Conservation (phyloP, 2,329 filamentous ascomycete genomes). For the Emmonsia crescens region DNA sequence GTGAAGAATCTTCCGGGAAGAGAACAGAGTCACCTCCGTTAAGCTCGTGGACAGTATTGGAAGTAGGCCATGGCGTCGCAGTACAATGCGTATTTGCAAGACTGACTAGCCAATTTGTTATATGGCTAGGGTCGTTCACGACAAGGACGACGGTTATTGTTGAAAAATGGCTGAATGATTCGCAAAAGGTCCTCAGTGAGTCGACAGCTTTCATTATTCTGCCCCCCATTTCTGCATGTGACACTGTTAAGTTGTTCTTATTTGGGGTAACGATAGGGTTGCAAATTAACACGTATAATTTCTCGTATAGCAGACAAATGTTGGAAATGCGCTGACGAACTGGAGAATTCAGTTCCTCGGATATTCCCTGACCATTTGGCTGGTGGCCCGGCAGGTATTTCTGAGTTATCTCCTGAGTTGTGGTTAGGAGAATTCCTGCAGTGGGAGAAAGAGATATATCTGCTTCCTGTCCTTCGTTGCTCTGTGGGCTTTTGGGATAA, state of each 20-base stretch:
- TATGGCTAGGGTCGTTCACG: constrained; percentile 26
- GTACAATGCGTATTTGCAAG: constrained; percentile 39
- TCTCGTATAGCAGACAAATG: constrained; percentile 52
- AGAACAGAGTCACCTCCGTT: background rate
- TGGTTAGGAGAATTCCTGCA: constrained; percentile 60
- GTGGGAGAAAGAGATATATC: constrained; percentile 62
- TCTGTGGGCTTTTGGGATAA: constrained; percentile 7
- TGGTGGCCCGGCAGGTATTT: constrained; percentile 54
- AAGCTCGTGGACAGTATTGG: background rate
- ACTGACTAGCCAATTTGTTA: constrained; percentile 46
- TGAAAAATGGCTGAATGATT: constrained; percentile 10
- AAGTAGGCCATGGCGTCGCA: constrained; percentile 5
- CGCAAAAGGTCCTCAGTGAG: constrained; percentile 19
- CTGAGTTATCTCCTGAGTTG: constrained; percentile 62
- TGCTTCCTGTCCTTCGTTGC: constrained; percentile 26
- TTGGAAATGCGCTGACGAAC: constrained; percentile 47
- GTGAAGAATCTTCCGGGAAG: constrained; percentile 27
- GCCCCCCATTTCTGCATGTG: constrained; percentile 7
- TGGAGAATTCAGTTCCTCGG: constrained; percentile 22
- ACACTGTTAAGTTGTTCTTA: constrained; percentile 12
- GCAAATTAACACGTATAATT: constrained; percentile 57
- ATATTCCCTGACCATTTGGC: constrained; percentile 5
- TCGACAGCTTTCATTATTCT: constrained; percentile 11
- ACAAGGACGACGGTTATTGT: constrained; percentile 5
- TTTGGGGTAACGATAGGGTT: constrained; percentile 7